Percentiles rank a stretch among this genome's conserved stretches.
Evolutionary conservation across 139 green algal species (phyloP).

Genomic region (Haematococcus lacustris): DNA sequence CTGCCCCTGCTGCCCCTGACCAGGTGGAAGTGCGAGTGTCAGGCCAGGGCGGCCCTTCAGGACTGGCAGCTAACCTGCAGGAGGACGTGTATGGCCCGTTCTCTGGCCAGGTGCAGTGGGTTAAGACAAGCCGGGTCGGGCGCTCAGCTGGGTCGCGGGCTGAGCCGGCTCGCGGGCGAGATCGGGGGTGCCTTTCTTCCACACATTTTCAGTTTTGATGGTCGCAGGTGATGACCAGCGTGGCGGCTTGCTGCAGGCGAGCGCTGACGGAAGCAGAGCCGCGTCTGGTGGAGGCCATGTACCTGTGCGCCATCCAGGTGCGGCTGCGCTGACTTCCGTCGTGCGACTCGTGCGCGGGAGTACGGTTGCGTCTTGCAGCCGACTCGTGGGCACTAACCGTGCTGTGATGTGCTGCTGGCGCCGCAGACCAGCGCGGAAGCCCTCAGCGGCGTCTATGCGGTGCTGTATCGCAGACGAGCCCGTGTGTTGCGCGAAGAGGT

Average conservation of each 20-base stretch:
- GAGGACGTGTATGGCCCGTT: conserved; percentile 86
- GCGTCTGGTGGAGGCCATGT: conserved; percentile 90
- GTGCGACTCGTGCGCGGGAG: not conserved
- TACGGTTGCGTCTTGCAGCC: too few relatives aligned
- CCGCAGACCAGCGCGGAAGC: conserved; percentile 41
- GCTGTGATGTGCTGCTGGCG: too few relatives aligned
- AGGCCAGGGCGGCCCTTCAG: too few relatives aligned
- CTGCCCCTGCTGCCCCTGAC: too few relatives aligned
- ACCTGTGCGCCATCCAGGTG: conserved; percentile 48
- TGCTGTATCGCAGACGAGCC: conserved; percentile 71
- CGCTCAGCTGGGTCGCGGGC: too few relatives aligned
- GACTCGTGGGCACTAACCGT: too few relatives aligned
- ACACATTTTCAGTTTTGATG: not conserved
- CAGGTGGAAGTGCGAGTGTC: too few relatives aligned
- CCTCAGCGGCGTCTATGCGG: conserved; percentile 75
- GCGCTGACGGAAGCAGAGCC: conserved; percentile 75
- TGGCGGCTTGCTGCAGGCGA: conserved; percentile 61
- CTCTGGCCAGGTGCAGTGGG: conserved; percentile 58
- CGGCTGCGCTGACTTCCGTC: not conserved
- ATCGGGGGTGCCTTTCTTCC: too few relatives aligned
- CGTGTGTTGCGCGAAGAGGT: conserved; percentile 82
- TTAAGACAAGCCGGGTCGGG: too few relatives aligned
- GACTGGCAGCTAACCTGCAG: conserved; percentile 35
- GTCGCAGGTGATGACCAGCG: conserved; percentile 60
- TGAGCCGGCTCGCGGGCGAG: too few relatives aligned